A percentile compares a stretch with the other conserved stretches of the same genome.
These are phyloP conservation scores for Penicillium canariense DNA, from an alignment of 495 filamentous ascomycete species.

Conservation along the genomic window DNA sequence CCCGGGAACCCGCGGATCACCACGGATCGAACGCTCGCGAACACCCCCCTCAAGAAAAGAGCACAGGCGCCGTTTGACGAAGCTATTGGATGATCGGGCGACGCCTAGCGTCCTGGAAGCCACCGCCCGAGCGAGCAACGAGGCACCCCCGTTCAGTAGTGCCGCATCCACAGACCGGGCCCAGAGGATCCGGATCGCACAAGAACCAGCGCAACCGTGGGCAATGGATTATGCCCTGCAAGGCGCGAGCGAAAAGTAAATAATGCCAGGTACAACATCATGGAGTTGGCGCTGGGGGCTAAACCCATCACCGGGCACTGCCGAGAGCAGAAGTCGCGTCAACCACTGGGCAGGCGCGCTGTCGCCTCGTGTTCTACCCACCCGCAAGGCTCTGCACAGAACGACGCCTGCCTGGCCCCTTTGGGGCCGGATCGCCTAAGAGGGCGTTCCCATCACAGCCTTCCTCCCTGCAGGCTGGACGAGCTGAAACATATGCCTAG, in stretches of 20 bases:
- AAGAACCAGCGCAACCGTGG: neutral
- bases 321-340: neutral
- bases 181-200: neutral
- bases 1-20: neutral
- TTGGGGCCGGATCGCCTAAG: neutral
- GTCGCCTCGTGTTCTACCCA: neutral
- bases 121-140: neutral
- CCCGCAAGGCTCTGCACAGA: too few relatives aligned
- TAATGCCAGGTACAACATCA: too few relatives aligned
- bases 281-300: neutral
- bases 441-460: neutral
- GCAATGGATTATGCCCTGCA: neutral
- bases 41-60: neutral
- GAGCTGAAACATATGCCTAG: constrained; percentile 9
- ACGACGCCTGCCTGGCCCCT: too few relatives aligned
- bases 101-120: neutral
- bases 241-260: neutral
- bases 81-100: neutral
- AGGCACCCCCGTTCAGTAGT: neutral
- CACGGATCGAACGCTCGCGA: neutral
- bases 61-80: neutral
- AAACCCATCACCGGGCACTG: too few relatives aligned
- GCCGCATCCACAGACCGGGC: neutral
- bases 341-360: neutral
- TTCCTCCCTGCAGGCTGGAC: neutral